Evolutionary conservation across 768 basidiomycete genomes (phyloP).

Genomic region (Gloeophyllum trabeum): DNA sequence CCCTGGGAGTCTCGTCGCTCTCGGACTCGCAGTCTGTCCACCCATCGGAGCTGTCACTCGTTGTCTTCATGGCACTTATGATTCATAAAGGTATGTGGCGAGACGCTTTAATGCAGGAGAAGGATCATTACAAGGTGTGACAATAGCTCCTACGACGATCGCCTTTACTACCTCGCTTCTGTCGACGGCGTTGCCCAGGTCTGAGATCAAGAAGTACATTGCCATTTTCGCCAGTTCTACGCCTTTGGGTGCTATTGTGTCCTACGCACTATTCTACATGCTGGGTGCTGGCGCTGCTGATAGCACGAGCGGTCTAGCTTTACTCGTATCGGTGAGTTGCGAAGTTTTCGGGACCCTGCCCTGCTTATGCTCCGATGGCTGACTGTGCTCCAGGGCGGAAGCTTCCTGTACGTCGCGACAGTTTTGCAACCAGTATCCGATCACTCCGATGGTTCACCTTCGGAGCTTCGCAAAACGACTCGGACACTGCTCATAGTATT

Average conservation of each 20-base stretch:
- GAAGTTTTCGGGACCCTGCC: not conserved
- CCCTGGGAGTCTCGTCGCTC: conserved; percentile 71
- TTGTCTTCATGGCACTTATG: conserved; percentile 86
- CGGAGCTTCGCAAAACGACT: too few species aligned
- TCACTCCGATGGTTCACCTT: not conserved
- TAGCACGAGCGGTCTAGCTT: conserved; percentile 62
- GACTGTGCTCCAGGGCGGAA: conserved; percentile 1
- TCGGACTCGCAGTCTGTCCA: conserved; percentile 16
- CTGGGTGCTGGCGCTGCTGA: conserved; percentile 31
- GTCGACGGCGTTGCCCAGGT: conserved; percentile 55
- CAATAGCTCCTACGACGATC: conserved; percentile 77
- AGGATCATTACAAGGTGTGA: too few species aligned
- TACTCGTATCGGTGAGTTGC: conserved; percentile 71
- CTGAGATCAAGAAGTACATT: conserved; percentile 65
- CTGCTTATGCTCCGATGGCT: not conserved
- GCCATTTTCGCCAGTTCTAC: conserved; percentile 76
- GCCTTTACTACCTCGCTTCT: conserved; percentile 81
- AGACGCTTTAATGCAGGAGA: too few species aligned
- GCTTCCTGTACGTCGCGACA: conserved; percentile 1
- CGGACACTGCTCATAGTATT: too few species aligned
- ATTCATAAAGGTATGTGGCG: conserved; percentile 72
- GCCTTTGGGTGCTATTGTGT: conserved; percentile 69
- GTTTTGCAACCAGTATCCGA: not conserved
- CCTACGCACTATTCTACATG: conserved; percentile 55
- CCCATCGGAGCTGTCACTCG: conserved; percentile 48